A percentile compares a stretch with the other conserved stretches of the same genome.
phyloP scores from a whole-genome alignment of 1,139 yeast species.

The Candida gigantensis region DNA sequence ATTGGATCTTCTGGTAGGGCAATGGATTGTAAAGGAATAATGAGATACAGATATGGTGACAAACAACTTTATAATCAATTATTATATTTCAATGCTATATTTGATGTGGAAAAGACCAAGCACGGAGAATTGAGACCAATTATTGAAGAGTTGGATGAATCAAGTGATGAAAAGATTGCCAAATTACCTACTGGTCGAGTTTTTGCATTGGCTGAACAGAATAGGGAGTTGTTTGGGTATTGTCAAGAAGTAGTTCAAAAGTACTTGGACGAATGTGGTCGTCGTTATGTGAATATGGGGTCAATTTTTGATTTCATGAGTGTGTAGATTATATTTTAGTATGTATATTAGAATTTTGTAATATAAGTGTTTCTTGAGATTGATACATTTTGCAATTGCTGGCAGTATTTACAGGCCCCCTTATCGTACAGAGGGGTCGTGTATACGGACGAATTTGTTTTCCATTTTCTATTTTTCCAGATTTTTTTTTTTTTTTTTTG shows the following conservation, averaged over 20 bases:
- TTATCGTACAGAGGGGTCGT: too few species aligned
- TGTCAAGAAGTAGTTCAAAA: slow-evolving; percentile 67
- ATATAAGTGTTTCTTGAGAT: too few species aligned
- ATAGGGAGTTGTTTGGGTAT: slow-evolving; percentile 59
- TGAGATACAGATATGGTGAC: slow-evolving; percentile 77
- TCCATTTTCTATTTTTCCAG: too few species aligned
- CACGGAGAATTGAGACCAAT: slow-evolving; percentile 53
- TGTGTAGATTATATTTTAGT: slow-evolving; percentile 1
- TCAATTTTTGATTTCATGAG: slow-evolving; percentile 67
- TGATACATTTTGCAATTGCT: too few species aligned
- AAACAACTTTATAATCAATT: slow-evolving; percentile 85
- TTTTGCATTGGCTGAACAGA: slow-evolving; percentile 78
- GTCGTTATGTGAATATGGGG: slow-evolving; percentile 88
- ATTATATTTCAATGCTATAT: slow-evolving; percentile 73
- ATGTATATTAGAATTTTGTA: too few species aligned
- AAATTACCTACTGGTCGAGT: slow-evolving; percentile 58
- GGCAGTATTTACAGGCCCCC: too few species aligned
- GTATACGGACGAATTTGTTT: too few species aligned
- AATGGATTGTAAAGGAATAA: slow-evolving; percentile 78
- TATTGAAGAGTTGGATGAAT: slow-evolving; percentile 25
- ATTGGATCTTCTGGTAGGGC: slow-evolving; percentile 63
- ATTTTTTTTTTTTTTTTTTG: too few species aligned
- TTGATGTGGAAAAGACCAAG: slow-evolving; percentile 82
- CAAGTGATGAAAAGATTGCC: slow-evolving; percentile 25
- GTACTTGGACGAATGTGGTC: slow-evolving; percentile 81